Evolutionary conservation across 768 basidiomycete genomes (phyloP).

Genomic region (Tulasnella sp.): DNA sequence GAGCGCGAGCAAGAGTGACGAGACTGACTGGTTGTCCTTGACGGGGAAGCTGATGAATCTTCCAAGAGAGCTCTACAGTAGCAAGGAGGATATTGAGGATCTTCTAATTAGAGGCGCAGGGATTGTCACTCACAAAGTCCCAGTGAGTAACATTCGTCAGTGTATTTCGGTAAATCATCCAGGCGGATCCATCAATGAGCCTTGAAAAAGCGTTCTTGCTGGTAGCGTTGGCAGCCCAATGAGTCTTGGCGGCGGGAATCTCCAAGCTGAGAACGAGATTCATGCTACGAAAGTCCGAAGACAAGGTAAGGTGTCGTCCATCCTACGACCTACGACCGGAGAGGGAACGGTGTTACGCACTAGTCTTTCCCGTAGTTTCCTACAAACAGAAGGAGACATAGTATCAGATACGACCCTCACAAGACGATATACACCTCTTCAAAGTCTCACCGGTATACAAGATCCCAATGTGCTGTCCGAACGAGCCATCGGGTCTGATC

Average conservation of each 20-base stretch:
- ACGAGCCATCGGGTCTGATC: slow-evolving; percentile 37
- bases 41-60: slow-evolving; percentile 61
- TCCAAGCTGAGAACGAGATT: slow-evolving; percentile 55
- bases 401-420: neutral
- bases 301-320: neutral
- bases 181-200: slow-evolving; percentile 46
- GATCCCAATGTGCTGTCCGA: slow-evolving; percentile 47
- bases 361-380: slow-evolving; percentile 53
- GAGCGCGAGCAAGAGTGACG: neutral
- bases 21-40: slow-evolving; percentile 32
- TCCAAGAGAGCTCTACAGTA: slow-evolving; percentile 43
- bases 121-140: slow-evolving; percentile 47
- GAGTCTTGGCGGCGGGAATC: slow-evolving; percentile 46
- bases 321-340: neutral
- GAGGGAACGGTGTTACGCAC: slow-evolving; percentile 22
- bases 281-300: slow-evolving; percentile 28
- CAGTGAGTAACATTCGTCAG: slow-evolving; percentile 49
- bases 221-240: slow-evolving; percentile 35
- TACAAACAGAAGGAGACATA: slow-evolving; percentile 41
- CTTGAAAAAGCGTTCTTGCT: slow-evolving; percentile 40
- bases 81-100: slow-evolving; percentile 3
- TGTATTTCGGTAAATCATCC: slow-evolving; percentile 59
- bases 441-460: slow-evolving; percentile 39
- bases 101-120: neutral
- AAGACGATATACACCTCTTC: neutral